phyloP scores from a whole-genome alignment of 2,329 filamentous ascomycete species.

The Neophaeococcomyces mojaviensis region DNA sequence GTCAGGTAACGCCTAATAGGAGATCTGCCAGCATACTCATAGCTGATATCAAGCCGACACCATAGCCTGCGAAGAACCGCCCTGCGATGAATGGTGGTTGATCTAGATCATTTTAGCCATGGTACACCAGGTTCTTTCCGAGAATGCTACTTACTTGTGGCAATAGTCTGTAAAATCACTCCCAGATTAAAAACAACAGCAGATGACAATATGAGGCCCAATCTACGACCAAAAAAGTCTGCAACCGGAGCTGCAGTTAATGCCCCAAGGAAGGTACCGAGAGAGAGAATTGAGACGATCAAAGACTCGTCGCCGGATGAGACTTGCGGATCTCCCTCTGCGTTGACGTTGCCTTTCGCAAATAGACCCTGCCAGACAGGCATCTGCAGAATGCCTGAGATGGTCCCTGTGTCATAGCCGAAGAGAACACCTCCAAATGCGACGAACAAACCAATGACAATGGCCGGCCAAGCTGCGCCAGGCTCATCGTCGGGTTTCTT shows the following conservation, averaged over 20 bases:
- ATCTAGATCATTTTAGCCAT: constrained; percentile 55
- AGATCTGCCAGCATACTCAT: constrained; percentile 75
- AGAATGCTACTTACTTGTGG: too few relatives aligned
- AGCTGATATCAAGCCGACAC: constrained; percentile 73
- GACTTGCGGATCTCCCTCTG: constrained; percentile 40
- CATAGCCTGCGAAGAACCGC: constrained; percentile 67
- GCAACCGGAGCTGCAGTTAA: constrained; percentile 68
- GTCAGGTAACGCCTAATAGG: too few relatives aligned
- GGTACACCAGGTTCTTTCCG: constrained; percentile 6
- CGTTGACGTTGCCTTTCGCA: constrained; percentile 25
- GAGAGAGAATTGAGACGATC: constrained; percentile 68
- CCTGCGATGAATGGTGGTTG: constrained; percentile 68
- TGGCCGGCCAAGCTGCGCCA: too few relatives aligned
- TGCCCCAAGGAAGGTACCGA: constrained; percentile 69
- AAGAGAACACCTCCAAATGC: constrained; percentile 54
- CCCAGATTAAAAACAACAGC: too few relatives aligned
- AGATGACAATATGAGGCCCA: constrained; percentile 59
- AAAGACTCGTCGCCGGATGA: constrained; percentile 48
- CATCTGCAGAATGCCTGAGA: constrained; percentile 45
- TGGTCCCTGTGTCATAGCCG: constrained; percentile 51
- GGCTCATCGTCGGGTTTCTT: too few relatives aligned
- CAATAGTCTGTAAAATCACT: constrained; percentile 62
- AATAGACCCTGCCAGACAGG: constrained; percentile 41
- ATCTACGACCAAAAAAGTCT: constrained; percentile 63
- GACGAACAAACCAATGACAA: too few relatives aligned